Conservation (phyloP, 2,329 filamentous ascomycete species). For the Talaromyces sp. region DNA sequence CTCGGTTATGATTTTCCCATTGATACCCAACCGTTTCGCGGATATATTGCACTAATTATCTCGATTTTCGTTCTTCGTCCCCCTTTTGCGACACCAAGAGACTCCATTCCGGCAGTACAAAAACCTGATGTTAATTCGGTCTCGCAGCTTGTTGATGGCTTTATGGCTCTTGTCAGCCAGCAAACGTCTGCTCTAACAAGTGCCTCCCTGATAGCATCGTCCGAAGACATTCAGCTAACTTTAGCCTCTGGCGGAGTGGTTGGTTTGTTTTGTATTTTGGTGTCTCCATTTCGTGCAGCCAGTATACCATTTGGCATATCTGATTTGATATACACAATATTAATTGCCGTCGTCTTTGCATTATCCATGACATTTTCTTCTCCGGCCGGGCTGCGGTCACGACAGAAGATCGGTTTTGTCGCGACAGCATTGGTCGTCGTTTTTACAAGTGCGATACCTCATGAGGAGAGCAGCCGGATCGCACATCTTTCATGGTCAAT, state of each 20-base stretch:
- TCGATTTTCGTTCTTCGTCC: slow-evolving; percentile 48
- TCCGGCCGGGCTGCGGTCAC: slow-evolving; percentile 24
- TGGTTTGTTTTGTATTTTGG: slow-evolving; percentile 21
- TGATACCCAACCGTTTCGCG: slow-evolving; percentile 38
- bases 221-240: slow-evolving; percentile 26
- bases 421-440: slow-evolving; percentile 24
- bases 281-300: slow-evolving; percentile 18
- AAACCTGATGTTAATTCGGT: slow-evolving; percentile 11
- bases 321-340: slow-evolving; percentile 23
- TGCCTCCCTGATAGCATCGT: slow-evolving; percentile 17
- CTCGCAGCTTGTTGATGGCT: slow-evolving; percentile 5
- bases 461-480: slow-evolving; percentile 23
- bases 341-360: slow-evolving; percentile 24
- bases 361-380: slow-evolving; percentile 24
- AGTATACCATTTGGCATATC: slow-evolving; percentile 19
- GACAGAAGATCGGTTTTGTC: slow-evolving; percentile 30
- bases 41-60: slow-evolving; percentile 44
- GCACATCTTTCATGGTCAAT: slow-evolving; percentile 25
- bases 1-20: slow-evolving; percentile 28
- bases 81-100: slow-evolving; percentile 32
- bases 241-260: slow-evolving; percentile 25
- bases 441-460: slow-evolving; percentile 27
- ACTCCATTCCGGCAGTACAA: slow-evolving; percentile 18
- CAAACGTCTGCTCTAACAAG: slow-evolving; percentile 19
- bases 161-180: slow-evolving; percentile 14